phyloP scores from a whole-genome alignment of 2,329 filamentous ascomycete genomes.

The Escovopsis sp. region DNA sequence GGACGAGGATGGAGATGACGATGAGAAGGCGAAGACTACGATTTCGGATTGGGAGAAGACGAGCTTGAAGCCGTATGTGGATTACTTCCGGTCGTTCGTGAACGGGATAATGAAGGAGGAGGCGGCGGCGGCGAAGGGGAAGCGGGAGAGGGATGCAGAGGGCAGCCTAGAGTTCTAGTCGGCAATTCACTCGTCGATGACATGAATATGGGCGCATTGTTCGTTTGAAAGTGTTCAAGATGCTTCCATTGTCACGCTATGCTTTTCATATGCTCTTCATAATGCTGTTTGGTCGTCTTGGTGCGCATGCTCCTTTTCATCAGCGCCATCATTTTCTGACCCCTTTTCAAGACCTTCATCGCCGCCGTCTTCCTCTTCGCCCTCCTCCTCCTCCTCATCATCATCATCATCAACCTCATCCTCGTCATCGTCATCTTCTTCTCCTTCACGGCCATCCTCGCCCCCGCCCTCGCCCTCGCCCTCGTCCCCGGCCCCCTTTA shows the following conservation, averaged over 20 bases:
- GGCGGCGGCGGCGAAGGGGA: conserved; percentile 30
- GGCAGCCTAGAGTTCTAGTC: conserved; percentile 11
- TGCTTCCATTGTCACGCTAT: not conserved
- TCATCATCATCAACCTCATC: conserved; percentile 2
- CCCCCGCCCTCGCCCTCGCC: conserved; percentile 11
- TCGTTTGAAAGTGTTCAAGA: too few species aligned
- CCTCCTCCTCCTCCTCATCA: conserved; percentile 1
- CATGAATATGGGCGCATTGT: too few species aligned
- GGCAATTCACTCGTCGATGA: too few species aligned
- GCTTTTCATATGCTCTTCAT: conserved; percentile 1
- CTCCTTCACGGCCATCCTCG: conserved; percentile 12
- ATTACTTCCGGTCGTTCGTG: conserved; percentile 77
- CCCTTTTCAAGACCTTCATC: conserved; percentile 4
- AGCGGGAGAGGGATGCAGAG: conserved; percentile 39
- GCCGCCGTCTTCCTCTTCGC: conserved; percentile 1
- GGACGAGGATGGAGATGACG: conserved; percentile 23
- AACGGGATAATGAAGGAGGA: conserved; percentile 64
- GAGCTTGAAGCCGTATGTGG: conserved; percentile 80
- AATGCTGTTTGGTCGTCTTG: not conserved
- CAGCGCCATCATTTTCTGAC: conserved; percentile 1
- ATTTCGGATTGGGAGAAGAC: conserved; percentile 94
- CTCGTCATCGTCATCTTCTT: conserved; percentile 12
- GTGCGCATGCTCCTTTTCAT: not conserved
- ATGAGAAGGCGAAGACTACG: conserved; percentile 18
- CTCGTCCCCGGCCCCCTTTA: conserved; percentile 31